These are phyloP conservation scores for Aspergillus vadensis DNA, from an alignment of 2,329 filamentous ascomycete genomes.

Conservation along the genomic window DNA sequence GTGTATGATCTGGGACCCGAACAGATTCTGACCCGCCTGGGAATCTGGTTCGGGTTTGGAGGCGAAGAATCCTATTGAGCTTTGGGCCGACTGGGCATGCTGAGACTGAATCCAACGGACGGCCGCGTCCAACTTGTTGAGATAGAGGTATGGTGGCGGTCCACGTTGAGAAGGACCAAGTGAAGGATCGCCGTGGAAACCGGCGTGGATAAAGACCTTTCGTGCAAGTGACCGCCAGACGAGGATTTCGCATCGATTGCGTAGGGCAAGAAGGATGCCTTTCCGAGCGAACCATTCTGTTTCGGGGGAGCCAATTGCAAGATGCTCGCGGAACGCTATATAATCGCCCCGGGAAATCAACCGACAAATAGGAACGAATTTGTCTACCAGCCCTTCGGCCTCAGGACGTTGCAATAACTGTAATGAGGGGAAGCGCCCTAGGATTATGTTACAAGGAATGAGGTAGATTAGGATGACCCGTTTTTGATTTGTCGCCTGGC, in stretches of 20 bases:
- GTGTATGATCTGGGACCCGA: conserved; percentile 35
- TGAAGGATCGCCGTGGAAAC: conserved; percentile 61
- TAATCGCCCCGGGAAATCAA: conserved; percentile 76
- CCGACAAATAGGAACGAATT: conserved; percentile 72
- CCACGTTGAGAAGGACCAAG: conserved; percentile 47
- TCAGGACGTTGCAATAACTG: conserved; percentile 70
- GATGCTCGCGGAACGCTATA: conserved; percentile 68
- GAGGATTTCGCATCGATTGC: conserved; percentile 75
- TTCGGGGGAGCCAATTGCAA: conserved; percentile 57
- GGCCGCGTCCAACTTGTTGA: conserved; percentile 66
- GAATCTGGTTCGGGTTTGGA: conserved; percentile 9
- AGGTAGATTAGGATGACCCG: conserved; percentile 80
- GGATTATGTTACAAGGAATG: conserved; percentile 77
- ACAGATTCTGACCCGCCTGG: conserved; percentile 14
- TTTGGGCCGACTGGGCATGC: conserved; percentile 20
- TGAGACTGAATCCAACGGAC: conserved; percentile 63
- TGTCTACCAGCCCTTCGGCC: conserved; percentile 62
- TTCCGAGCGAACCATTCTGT: conserved; percentile 74
- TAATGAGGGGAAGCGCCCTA: conserved; percentile 77
- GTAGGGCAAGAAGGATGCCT: conserved; percentile 73
- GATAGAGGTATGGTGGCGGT: conserved; percentile 71
- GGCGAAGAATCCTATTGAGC: conserved; percentile 6
- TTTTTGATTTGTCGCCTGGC: conserved; percentile 65
- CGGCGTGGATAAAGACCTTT: conserved; percentile 75
- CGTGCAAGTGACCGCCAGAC: conserved; percentile 83